These are phyloP conservation scores for Mimosa pudica DNA, from an alignment of 306 rosid species.

Conservation along the genomic window DNA sequence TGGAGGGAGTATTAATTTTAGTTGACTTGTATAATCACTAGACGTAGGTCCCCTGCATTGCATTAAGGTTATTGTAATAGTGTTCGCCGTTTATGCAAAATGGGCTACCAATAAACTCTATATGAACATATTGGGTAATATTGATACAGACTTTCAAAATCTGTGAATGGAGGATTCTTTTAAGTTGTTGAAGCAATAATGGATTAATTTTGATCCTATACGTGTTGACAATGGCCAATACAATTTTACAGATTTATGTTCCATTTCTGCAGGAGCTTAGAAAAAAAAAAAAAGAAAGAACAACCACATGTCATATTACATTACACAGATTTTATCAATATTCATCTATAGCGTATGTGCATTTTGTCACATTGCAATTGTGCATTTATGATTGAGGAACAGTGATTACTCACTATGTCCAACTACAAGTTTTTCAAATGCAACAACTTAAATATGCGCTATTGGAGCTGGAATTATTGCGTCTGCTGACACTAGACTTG, in stretches of 20 bases:
- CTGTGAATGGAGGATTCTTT: conserved; percentile 6
- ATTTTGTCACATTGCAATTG: no score
- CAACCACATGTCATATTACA: not conserved
- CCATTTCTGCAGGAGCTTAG: not conserved
- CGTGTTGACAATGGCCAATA: conserved; percentile 1
- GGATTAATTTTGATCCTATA: conserved; percentile 15
- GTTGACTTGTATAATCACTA: not conserved
- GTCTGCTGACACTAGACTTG: no score
- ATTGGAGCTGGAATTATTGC: no score
- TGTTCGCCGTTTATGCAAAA: not conserved
- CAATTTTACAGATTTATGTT: not conserved
- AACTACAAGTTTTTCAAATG: no score
- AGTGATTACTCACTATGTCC: no score
- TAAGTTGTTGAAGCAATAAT: not conserved
- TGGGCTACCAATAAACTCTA: not conserved
- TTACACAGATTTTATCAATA: no score
- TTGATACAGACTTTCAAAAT: not conserved
- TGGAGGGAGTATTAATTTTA: not conserved
- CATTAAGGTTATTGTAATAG: not conserved
- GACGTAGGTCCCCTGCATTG: not conserved
- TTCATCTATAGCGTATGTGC: no score
- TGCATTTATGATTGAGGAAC: no score
- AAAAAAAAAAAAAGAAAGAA: not conserved
- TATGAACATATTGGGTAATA: not conserved
- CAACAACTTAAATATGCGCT: no score